A percentile compares a stretch with the other conserved stretches of the same genome.
Evolutionary conservation across 164 flowering plant genomes (phyloP).

Genomic region (Echeveria elegans): DNA sequence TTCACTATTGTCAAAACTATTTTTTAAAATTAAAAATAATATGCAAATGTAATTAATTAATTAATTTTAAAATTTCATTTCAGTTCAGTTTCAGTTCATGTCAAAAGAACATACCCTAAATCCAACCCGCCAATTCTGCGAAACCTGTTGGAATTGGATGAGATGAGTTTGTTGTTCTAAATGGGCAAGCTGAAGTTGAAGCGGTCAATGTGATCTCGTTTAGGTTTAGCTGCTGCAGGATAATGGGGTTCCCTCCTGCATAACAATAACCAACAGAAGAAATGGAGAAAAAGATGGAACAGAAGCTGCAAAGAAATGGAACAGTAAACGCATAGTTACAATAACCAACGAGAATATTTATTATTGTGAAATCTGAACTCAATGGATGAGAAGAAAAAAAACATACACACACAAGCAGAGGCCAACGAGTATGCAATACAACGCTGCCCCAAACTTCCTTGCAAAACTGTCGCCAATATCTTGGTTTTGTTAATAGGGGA

Average conservation of each 20-base stretch:
- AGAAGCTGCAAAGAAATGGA: slow-evolving; percentile 46
- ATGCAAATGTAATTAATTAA: no score
- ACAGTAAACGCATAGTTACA: neutral
- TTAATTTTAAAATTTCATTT: no score
- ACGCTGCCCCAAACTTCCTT: slow-evolving; percentile 98
- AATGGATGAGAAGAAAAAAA: slow-evolving; percentile 1
- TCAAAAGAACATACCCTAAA: no score
- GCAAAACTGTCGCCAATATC: slow-evolving; percentile 13
- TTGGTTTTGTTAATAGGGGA: no score
- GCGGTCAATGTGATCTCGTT: slow-evolving; percentile 19
- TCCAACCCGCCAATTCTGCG: neutral
- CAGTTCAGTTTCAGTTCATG: no score
- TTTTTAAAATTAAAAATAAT: no score
- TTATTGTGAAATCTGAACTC: neutral
- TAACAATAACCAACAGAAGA: no score
- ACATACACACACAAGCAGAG: slow-evolving; percentile 80
- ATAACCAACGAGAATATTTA: neutral
- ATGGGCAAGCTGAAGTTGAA: neutral
- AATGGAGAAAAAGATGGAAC: no score
- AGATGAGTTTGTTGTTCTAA: neutral
- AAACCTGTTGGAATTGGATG: neutral
- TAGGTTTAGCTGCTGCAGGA: slow-evolving; percentile 80
- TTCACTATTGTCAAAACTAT: no score
- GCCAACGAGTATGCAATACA: slow-evolving; percentile 90
- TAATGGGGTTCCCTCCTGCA: no score